phyloP scores from a whole-genome alignment of 768 basidiomycete species.

The Lentinula edodes region DNA sequence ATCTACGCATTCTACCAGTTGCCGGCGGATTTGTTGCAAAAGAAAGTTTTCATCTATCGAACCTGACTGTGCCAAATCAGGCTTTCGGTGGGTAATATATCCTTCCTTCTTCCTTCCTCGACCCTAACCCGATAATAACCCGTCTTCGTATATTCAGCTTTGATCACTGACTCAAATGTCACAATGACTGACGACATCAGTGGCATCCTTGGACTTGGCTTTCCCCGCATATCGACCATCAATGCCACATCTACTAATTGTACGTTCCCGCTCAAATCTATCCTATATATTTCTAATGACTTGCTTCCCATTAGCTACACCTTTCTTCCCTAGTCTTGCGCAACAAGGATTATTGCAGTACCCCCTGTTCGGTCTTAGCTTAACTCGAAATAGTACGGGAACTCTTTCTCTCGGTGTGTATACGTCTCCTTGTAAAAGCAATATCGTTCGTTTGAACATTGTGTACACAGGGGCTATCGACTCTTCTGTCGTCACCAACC shows the following conservation, averaged over 20 bases:
- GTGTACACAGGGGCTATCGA: slow-evolving; percentile 65
- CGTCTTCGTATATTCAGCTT: slow-evolving; percentile 29
- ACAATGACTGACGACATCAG: slow-evolving; percentile 58
- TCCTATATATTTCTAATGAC: slow-evolving; percentile 3
- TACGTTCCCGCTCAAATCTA: slow-evolving; percentile 20
- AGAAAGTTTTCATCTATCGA: slow-evolving; percentile 57
- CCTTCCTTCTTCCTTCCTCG: not conserved
- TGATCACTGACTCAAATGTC: slow-evolving; percentile 59
- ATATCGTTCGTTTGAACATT: not conserved
- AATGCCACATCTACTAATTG: slow-evolving; percentile 40
- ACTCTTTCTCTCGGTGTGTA: slow-evolving; percentile 57
- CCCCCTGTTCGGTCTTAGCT: slow-evolving; percentile 69
- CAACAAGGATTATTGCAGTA: slow-evolving; percentile 63
- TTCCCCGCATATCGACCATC: slow-evolving; percentile 66
- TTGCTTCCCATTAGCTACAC: slow-evolving; percentile 43
- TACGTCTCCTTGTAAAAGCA: not conserved
- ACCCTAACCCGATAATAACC: not conserved
- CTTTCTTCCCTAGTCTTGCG: slow-evolving; percentile 61
- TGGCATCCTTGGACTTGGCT: slow-evolving; percentile 72
- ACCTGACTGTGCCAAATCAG: slow-evolving; percentile 55
- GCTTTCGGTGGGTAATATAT: slow-evolving; percentile 52
- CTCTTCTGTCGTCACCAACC: slow-evolving; percentile 56
- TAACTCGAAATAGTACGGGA: slow-evolving; percentile 55
- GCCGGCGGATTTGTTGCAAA: slow-evolving; percentile 67
- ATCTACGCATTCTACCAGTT: slow-evolving; percentile 27